A percentile compares a stretch with the other conserved stretches of the same genome.
Conservation (phyloP, 768 basidiomycete genomes). For the Phanerochaete carnosa region DNA sequence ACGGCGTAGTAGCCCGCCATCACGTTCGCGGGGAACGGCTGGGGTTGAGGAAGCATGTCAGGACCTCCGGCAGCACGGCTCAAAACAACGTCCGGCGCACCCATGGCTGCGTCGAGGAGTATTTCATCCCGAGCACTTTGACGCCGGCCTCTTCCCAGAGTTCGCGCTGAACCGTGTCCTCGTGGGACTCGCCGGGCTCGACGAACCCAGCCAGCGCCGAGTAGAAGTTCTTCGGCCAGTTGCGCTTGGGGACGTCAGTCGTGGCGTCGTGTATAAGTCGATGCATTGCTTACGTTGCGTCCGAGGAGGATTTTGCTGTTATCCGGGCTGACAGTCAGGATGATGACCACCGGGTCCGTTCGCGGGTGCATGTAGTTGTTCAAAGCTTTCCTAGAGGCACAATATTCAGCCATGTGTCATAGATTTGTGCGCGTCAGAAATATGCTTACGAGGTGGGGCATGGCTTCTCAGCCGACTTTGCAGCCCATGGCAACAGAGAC, state of each 20-base stretch:
- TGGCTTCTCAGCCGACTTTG: slow-evolving; percentile 54
- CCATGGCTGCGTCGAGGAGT: slow-evolving; percentile 89
- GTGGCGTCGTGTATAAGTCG: neutral
- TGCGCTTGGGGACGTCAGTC: slow-evolving; percentile 16
- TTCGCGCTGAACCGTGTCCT: slow-evolving; percentile 90
- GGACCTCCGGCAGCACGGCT: too few species aligned
- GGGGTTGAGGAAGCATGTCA: too few species aligned
- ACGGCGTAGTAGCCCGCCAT: slow-evolving; percentile 90
- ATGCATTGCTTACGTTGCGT: slow-evolving; percentile 53
- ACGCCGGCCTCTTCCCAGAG: slow-evolving; percentile 97
- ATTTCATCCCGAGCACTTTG: slow-evolving; percentile 76
- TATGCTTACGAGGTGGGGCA: slow-evolving; percentile 68
- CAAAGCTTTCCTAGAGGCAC: slow-evolving; percentile 58
- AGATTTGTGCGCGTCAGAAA: neutral
- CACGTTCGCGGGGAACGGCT: slow-evolving; percentile 89
- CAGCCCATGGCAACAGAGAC: slow-evolving; percentile 72
- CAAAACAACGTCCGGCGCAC: too few species aligned
- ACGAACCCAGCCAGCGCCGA: slow-evolving; percentile 93
- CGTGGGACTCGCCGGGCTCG: slow-evolving; percentile 92
- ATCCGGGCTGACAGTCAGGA: slow-evolving; percentile 75
- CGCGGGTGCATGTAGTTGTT: slow-evolving; percentile 84
- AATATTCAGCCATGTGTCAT: neutral
- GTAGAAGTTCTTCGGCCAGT: slow-evolving; percentile 62
- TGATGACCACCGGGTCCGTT: slow-evolving; percentile 86
- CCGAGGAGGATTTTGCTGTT: slow-evolving; percentile 82